Percentiles rank a stretch among this genome's conserved stretches.
These are phyloP conservation scores for Eimeria praecox DNA, from an alignment of 169 alveolate species.

Conservation along the genomic window DNA sequence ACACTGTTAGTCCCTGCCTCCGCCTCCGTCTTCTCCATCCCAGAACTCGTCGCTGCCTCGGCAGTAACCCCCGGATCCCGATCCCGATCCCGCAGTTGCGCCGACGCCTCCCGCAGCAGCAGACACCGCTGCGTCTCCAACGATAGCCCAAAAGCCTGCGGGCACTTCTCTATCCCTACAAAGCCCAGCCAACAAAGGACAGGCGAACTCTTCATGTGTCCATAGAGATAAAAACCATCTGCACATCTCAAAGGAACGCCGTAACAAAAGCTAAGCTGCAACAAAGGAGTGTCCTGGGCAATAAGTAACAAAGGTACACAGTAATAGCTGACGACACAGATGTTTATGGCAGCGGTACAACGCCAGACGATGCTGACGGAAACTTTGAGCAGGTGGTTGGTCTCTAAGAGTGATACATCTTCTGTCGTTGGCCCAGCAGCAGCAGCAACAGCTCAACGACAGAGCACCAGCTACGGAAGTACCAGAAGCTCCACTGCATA, in stretches of 20 bases:
- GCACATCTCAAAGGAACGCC: neutral
- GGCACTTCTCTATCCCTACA: conserved; percentile 81
- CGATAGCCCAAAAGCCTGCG: conserved; percentile 78
- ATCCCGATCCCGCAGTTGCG: conserved; percentile 46
- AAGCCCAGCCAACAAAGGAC: neutral
- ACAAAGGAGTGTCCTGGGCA: neutral
- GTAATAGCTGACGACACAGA: neutral
- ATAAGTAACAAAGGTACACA: neutral
- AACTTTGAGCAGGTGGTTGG: neutral
- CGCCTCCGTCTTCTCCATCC: neutral
- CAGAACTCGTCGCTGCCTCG: neutral
- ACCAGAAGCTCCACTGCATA: neutral
- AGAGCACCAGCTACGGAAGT: neutral
- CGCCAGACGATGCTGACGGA: neutral
- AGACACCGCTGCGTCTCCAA: conserved; percentile 78
- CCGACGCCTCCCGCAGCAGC: conserved; percentile 72
- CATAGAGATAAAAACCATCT: neutral
- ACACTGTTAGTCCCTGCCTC: neutral
- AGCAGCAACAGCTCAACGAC: neutral
- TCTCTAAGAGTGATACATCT: neutral
- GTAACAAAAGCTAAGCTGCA: neutral
- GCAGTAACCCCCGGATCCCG: neutral
- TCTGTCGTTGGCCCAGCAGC: neutral
- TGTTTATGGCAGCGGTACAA: neutral
- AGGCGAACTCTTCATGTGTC: neutral